A percentile compares a stretch with the other conserved stretches of the same genome.
Conservation (phyloP, 257 asterid genomes). For the Ehretia macrophylla region DNA sequence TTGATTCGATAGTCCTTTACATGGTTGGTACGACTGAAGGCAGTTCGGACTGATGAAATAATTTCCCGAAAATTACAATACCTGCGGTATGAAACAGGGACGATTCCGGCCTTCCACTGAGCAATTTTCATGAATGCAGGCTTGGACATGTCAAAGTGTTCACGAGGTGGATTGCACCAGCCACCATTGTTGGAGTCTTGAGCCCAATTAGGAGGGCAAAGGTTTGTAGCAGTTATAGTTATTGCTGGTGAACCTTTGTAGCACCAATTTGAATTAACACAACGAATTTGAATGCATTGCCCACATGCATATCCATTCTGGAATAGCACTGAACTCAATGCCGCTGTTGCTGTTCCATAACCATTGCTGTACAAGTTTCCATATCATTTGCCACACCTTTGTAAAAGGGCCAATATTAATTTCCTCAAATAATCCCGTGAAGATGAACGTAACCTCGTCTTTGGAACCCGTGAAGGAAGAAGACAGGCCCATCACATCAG, state of each 20-base stretch:
- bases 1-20: too few species aligned
- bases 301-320: constrained; percentile 31
- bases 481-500: too few species aligned
- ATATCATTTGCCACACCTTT: too few species aligned
- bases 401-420: too few species aligned
- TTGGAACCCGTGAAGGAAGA: too few species aligned
- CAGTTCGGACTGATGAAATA: too few species aligned
- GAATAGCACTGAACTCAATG: constrained; percentile 32
- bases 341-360: constrained; percentile 27
- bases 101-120: constrained; percentile 24
- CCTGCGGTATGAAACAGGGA: constrained; percentile 31
- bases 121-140: constrained; percentile 34
- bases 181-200: constrained; percentile 31
- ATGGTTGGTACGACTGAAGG: too few species aligned
- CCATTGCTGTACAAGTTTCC: constrained; percentile 19
- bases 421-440: too few species aligned
- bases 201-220: constrained; percentile 36
- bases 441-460: too few species aligned
- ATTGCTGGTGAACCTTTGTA: constrained; percentile 15
- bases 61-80: neutral
- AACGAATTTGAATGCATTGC: constrained; percentile 30
- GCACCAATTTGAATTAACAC: constrained; percentile 21
- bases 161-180: constrained; percentile 43
- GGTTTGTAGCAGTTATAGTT: constrained; percentile 32
- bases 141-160: constrained; percentile 34